Evolutionary conservation across 2,329 filamentous ascomycete species (phyloP), one percentile per base, ranked within the genome.

Genomic region (Fusarium mexicanum): DNA sequence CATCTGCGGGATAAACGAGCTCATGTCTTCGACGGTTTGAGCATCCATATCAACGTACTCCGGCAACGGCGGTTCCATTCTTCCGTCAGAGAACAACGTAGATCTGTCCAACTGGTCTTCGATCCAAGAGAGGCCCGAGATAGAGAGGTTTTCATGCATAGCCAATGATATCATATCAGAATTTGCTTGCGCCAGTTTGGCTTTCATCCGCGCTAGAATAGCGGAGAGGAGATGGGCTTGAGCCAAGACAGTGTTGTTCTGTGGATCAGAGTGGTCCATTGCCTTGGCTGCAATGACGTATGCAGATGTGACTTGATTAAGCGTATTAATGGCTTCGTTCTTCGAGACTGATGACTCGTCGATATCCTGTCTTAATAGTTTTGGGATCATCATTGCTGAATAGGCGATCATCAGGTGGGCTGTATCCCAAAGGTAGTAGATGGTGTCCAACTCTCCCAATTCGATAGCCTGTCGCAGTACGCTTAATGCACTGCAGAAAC

Each of bases 361-460:
- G 5, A 35, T 41, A 8, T 17, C 41, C 1, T 48, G 48, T 10
- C 18, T 12, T 1, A 66, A 6, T 6, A 64, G 24, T 17, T 64
- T 66, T 8, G 35, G 48, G 3, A 65, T 5, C 14, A 65, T 44
- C 60, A 66, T 66, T 16, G 41, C 31, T 6, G 64, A 48, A 16
- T 43, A 65, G 4, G 64, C 48, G 11, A 65, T 37, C 61, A 65
- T 66, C 1, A 8, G 20, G 17, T 66, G 61, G 2, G 41, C 41
- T 13, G 26, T 35, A 11, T 65, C 41, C 64, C 64, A 66, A 11
- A 66, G 48, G 18, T 66, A 66, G 29, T 48, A 65, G 8, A 66
- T 31, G 9, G 18, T 22, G 3, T 47, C 50, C 2, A 48, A 11
- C 13, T 57, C 35, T 5, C 61, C 60, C 4, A 66, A 18, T 11